Conservation (phyloP, 305 asterid genomes). For the Fraxinus nigra region DNA sequence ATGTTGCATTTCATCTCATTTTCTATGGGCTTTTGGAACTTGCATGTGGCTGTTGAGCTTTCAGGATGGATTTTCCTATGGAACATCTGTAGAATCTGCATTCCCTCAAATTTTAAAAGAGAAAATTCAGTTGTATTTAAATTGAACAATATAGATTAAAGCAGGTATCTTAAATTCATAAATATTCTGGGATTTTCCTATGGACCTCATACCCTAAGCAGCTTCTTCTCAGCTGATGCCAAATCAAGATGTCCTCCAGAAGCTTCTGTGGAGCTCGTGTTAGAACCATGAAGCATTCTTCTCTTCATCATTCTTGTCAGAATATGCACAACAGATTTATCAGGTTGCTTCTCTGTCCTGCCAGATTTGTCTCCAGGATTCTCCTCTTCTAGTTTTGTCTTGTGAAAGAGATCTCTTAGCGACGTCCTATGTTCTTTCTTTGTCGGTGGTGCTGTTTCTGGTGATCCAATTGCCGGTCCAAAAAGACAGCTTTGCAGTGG, state of each 20-base stretch:
- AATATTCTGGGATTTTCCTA: neutral
- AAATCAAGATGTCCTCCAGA: conserved; percentile 42
- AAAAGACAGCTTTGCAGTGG: conserved; percentile 85
- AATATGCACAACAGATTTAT: conserved; percentile 57
- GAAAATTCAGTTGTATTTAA: neutral
- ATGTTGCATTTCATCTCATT: conserved; percentile 36
- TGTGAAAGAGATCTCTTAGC: conserved; percentile 88
- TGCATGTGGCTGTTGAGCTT: conserved; percentile 27
- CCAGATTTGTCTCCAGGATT: conserved; percentile 43
- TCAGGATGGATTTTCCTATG: conserved; percentile 89
- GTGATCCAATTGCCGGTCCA: conserved; percentile 61
- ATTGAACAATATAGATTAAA: neutral
- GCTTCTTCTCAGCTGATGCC: conserved; percentile 51
- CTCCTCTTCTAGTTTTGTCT: conserved; percentile 65
- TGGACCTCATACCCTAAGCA: conserved; percentile 48
- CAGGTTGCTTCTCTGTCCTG: conserved; percentile 52
- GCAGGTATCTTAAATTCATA: neutral
- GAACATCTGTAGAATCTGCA: conserved; percentile 79
- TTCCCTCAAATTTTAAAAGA: conserved; percentile 15
- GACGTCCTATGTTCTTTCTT: conserved; percentile 72
- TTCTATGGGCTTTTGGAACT: conserved; percentile 35
- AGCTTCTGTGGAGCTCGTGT: conserved; percentile 33
- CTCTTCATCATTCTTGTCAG: conserved; percentile 66
- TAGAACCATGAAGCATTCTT: conserved; percentile 44
- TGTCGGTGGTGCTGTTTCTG: conserved; percentile 40